A percentile compares a stretch with the other conserved stretches of the same genome.
phyloP scores from a whole-genome alignment of 441 rosid species.

The Populus hybrid region DNA sequence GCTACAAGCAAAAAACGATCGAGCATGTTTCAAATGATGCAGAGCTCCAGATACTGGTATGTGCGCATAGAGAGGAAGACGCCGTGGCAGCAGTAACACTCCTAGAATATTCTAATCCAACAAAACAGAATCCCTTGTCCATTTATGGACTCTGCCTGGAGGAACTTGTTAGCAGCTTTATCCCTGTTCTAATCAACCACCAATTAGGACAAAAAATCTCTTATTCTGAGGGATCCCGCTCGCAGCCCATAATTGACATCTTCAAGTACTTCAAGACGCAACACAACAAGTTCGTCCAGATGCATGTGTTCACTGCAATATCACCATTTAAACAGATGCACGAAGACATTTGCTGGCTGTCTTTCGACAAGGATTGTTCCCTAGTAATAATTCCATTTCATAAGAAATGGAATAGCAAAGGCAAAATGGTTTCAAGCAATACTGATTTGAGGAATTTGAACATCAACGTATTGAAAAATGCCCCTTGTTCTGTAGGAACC shows the following conservation, averaged over 20 bases:
- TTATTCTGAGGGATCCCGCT: neutral
- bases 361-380: conserved; percentile 27
- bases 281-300: conserved; percentile 8
- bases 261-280: conserved; percentile 25
- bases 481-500: conserved; percentile 44
- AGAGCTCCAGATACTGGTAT: conserved; percentile 24
- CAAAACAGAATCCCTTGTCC: conserved; percentile 18
- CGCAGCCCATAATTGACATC: conserved; percentile 26
- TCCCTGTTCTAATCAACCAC: conserved; percentile 37
- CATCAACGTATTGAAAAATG: conserved; percentile 27
- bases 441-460: conserved; percentile 30
- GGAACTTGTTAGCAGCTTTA: conserved; percentile 27
- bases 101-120: conserved; percentile 28
- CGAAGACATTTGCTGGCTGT: conserved; percentile 40
- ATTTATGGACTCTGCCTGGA: conserved; percentile 34
- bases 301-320: conserved; percentile 35
- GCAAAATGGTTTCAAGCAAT: conserved; percentile 22
- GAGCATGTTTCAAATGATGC: conserved; percentile 20
- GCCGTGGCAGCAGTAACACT: conserved; percentile 32
- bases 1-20: conserved; percentile 31
- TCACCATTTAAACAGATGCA: conserved; percentile 40
- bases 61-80: conserved; percentile 31
- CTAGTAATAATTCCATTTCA: conserved; percentile 43
- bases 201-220: conserved; percentile 26
- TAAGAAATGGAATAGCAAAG: conserved; percentile 30